Base-by-base conservation (phyloP, 1,284 basidiomycete genomes). In the Trichosporon sp. region DNA sequence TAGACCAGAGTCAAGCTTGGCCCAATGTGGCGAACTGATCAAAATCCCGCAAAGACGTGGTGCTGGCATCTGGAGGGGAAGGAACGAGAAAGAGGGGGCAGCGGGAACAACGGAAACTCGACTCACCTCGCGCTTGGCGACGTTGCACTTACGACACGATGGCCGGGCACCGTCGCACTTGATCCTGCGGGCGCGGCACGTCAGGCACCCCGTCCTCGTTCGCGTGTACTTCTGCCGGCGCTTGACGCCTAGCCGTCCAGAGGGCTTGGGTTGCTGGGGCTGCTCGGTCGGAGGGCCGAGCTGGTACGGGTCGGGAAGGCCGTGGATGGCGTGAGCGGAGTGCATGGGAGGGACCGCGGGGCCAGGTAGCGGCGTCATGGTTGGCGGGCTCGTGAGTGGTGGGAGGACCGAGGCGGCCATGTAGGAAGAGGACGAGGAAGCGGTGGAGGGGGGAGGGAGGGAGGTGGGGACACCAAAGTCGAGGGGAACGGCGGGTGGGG, bases 81-180 rank as follows among this genome's bases (percentile, higher is more conserved):
- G 21, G 26, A 6, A 14, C 2, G 7, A 37, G 21, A 38, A n/a
- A 10, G 6, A 4, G 12, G 40, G 21, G 51, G 31, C 8, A 21
- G 51, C 43, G 43, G 48, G 19, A 51, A 51, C 48, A 4, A 12
- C 4, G 26, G 26, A 37, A 37, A 37, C 35, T 37, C 35, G 16
- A 76, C 81, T 74, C 71, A 83, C 81, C 67, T 75, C 74, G 65
- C 79, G 79, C 74, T 81, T 82, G 6, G 81, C 80, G 6, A 81
- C 80, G 21, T 76, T 69, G 70, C 82, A 83, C 40, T 79, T 74
- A 51, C 79, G 76, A 69, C 82, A 83, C 4, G 78, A 67, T 12
- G 82, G 82, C 46, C 78, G 73, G 2, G 75, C 79, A 65, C 83
- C 82, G 71, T 82, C 82, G 66, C 82, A 83, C 71, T 83, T 83